A percentile compares a stretch with the other conserved stretches of the same genome.
Evolutionary conservation across 2,329 filamentous ascomycete genomes (phyloP).

Genomic region (Echinosphaeria canescens): DNA sequence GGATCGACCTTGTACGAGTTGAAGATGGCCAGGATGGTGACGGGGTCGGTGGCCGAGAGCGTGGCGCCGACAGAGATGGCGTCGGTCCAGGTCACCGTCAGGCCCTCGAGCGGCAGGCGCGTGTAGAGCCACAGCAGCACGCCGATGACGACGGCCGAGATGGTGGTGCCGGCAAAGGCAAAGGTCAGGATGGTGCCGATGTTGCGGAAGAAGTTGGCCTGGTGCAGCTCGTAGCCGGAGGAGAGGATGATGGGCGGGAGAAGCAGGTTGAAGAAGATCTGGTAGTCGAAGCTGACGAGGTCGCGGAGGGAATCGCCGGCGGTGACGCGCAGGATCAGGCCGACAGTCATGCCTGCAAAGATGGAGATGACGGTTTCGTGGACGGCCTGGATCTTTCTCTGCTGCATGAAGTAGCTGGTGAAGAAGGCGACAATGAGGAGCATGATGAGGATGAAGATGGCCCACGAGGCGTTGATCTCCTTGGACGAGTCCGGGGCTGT

Average conservation of each 20-base stretch:
- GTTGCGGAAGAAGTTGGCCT: constrained; percentile 98
- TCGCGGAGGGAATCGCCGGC: constrained; percentile 69
- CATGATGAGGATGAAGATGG: constrained; percentile 88
- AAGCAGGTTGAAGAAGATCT: constrained; percentile 98
- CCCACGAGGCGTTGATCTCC: constrained; percentile 92
- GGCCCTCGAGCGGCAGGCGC: constrained; percentile 61
- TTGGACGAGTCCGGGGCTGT: constrained; percentile 58
- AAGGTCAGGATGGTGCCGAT: constrained; percentile 96
- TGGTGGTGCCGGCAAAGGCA: constrained; percentile 90
- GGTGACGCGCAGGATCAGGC: constrained; percentile 65
- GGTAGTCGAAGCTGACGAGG: constrained; percentile 91
- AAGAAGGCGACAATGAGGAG: constrained; percentile 89
- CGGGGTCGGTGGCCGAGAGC: constrained; percentile 87
- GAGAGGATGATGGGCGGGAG: constrained; percentile 97
- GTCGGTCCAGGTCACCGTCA: constrained; percentile 81
- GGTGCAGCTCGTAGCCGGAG: constrained; percentile 91
- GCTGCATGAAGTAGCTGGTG: constrained; percentile 90
- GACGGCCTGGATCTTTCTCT: constrained; percentile 90
- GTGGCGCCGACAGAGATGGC: constrained; percentile 94
- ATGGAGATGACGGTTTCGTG: constrained; percentile 98
- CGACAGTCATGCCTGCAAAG: constrained; percentile 94
- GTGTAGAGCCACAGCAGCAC: constrained; percentile 80
- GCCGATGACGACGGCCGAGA: constrained; percentile 89
- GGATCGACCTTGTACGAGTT: constrained; percentile 98
- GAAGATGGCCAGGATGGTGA: constrained; percentile 96